phyloP scores from a whole-genome alignment of 2,329 filamentous ascomycete genomes.

The Chaetomium sp. region DNA sequence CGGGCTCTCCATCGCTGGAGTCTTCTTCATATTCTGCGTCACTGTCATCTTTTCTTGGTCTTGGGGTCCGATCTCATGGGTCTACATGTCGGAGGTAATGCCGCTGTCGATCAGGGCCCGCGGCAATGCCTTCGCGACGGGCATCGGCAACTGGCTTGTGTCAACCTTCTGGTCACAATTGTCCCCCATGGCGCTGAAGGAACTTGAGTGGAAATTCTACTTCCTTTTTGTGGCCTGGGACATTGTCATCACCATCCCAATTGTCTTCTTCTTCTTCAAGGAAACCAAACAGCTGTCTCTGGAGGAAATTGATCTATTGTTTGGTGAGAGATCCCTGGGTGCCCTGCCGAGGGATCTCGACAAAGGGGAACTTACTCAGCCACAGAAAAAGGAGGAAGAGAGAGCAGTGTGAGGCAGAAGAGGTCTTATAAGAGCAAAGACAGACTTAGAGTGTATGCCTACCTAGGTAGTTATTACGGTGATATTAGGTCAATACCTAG shows the following conservation, averaged over 20 bases:
- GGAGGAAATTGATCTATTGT: slow-evolving; percentile 60
- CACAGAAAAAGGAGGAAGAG: not conserved
- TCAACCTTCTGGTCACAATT: slow-evolving; percentile 62
- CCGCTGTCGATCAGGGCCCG: slow-evolving; percentile 65
- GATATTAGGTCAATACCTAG: too few relatives aligned
- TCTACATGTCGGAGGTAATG: slow-evolving; percentile 68
- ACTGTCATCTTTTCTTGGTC: slow-evolving; percentile 61
- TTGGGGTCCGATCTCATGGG: slow-evolving; percentile 62
- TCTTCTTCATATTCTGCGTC: slow-evolving; percentile 67
- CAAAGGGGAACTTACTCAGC: slow-evolving; percentile 16
- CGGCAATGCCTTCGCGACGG: slow-evolving; percentile 60
- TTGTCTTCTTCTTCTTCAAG: slow-evolving; percentile 54
- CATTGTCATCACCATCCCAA: slow-evolving; percentile 42
- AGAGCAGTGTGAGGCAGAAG: slow-evolving; percentile 3
- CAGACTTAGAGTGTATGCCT: too few relatives aligned
- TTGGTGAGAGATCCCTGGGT: slow-evolving; percentile 45
- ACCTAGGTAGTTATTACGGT: too few relatives aligned
- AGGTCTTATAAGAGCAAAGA: too few relatives aligned
- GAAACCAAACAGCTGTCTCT: slow-evolving; percentile 53
- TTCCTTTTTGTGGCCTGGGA: slow-evolving; percentile 56
- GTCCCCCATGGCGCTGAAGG: slow-evolving; percentile 52
- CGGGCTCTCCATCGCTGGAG: slow-evolving; percentile 59
- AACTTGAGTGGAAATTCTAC: slow-evolving; percentile 55
- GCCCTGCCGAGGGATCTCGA: slow-evolving; percentile 21
- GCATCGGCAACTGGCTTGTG: slow-evolving; percentile 61